Evolutionary conservation across 805 yeast species (phyloP), one percentile per base, ranked within the genome.

Genomic region (Myxozyma neotropica): DNA sequence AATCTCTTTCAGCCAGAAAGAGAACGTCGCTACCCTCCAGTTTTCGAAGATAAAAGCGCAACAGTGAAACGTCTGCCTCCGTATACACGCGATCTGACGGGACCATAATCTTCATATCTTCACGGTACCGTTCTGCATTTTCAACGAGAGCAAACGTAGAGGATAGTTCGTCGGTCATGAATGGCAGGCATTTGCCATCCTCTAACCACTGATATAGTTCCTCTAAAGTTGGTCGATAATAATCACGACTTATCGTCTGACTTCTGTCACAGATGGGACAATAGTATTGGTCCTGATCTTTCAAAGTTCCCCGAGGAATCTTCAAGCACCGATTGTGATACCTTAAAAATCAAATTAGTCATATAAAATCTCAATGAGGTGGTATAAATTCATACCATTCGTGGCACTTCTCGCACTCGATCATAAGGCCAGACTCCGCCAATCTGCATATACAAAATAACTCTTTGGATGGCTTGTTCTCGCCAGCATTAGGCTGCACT

Each of bases 351-450:
- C 46, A 21, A n/a, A 36, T 53, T 57, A 47, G 61, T 38, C 36
- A n/a, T 29, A 13, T 17, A 8, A 17, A 5, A 15, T 10, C 15
- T 8, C 5, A 26, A 15, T 17, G 4, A 4, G 5, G 23, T n/a
- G 4, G n/a, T 17, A 4, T 3, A 3, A 29, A 42, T 26, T 35
- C 58, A 17, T 89, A 96, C 97, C 96, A 91, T 8, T 86, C 96
- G 12, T 88, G 83, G 73, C 97, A 91, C 59, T 80, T 78, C 67
- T 90, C 96, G 77, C 97, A 91, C 72, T 90, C 96, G 50, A 92
- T 85, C 31, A 96, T 89, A 69, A 87, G 84, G 0, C 96, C 96
- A 68, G 88, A 94, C 73, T 90, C 96, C 54, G 88, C 70, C 27
- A 70, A 62, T 19, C 81, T 77, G 53, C 78, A 78, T 49, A 74